phyloP scores from a whole-genome alignment of 1,284 basidiomycete genomes.

The Prillingera fragicola region DNA sequence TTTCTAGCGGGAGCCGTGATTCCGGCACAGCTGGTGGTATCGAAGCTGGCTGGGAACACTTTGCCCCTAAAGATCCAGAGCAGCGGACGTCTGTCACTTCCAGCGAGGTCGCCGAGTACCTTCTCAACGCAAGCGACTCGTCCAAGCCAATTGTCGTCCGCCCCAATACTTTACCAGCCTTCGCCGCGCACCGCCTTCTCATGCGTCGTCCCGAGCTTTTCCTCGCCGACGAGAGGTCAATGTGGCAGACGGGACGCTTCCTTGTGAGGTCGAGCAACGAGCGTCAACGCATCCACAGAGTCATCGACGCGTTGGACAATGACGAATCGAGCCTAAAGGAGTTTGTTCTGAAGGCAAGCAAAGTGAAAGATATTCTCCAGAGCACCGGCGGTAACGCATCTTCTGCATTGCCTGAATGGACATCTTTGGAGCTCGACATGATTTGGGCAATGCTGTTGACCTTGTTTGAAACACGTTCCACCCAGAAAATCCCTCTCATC shows the following conservation, averaged over 20 bases:
- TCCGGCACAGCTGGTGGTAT: slow-evolving; percentile 25
- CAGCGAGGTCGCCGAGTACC: slow-evolving; percentile 29
- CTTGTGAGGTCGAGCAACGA: slow-evolving; percentile 63
- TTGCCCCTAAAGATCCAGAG: slow-evolving; percentile 11
- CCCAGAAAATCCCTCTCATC: slow-evolving; percentile 62
- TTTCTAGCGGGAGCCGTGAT: slow-evolving; percentile 17
- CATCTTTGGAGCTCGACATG: slow-evolving; percentile 58
- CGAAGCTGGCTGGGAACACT: slow-evolving; percentile 32
- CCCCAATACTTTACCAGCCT: slow-evolving; percentile 39
- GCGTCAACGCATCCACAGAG: slow-evolving; percentile 55
- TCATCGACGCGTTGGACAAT: slow-evolving; percentile 55
- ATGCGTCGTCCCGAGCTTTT: slow-evolving; percentile 64
- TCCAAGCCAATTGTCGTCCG: slow-evolving; percentile 13
- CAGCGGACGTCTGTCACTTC: slow-evolving; percentile 23
- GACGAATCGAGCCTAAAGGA: slow-evolving; percentile 50
- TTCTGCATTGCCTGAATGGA: slow-evolving; percentile 50
- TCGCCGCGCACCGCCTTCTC: slow-evolving; percentile 69
- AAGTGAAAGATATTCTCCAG: slow-evolving; percentile 46
- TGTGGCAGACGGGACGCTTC: slow-evolving; percentile 60
- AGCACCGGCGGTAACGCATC: no score
- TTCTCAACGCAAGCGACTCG: slow-evolving; percentile 17
- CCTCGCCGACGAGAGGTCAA: slow-evolving; percentile 56
- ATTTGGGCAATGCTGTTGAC: slow-evolving; percentile 63
- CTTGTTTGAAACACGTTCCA: slow-evolving; percentile 56
- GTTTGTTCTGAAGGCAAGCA: slow-evolving; percentile 59